Evolutionary conservation across 148 eudicot species (phyloP).

Genomic region (Amaranthus hypochondriacus): DNA sequence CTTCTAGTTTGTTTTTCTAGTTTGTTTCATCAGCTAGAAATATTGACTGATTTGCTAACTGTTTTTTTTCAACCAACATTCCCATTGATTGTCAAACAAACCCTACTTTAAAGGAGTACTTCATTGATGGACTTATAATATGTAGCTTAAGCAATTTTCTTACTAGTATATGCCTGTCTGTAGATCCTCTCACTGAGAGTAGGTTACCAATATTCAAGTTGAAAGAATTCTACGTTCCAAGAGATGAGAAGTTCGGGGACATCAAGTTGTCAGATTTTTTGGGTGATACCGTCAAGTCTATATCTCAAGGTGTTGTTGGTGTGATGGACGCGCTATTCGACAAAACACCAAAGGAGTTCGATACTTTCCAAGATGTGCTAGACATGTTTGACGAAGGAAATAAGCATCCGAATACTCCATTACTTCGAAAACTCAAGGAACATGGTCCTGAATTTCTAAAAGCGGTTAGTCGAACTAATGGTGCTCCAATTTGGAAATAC

Average conservation of each 20-base stretch:
- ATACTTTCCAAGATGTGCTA: conserved; percentile 48
- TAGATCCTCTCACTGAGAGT: conserved; percentile 70
- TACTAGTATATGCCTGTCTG: background rate
- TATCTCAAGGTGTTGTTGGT: conserved; percentile 45
- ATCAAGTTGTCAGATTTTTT: conserved; percentile 59
- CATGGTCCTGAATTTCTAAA: conserved; percentile 43
- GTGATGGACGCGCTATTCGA: conserved; percentile 43
- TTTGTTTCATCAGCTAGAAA: too few relatives aligned
- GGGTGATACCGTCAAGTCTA: conserved; percentile 45
- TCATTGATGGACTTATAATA: background rate
- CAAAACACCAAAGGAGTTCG: conserved; percentile 57
- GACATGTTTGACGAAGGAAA: conserved; percentile 54
- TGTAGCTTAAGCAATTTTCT: background rate
- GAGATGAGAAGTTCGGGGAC: conserved; percentile 66
- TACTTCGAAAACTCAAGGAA: conserved; percentile 30
- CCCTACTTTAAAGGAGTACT: background rate
- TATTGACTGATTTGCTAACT: too few relatives aligned
- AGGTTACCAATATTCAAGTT: conserved; percentile 49
- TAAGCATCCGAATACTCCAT: conserved; percentile 31
- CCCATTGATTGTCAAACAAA: background rate
- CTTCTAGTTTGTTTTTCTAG: too few relatives aligned
- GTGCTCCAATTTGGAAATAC: conserved; percentile 41
- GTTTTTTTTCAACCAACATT: background rate
- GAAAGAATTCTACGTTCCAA: conserved; percentile 59
- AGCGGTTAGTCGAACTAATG: conserved; percentile 45